phyloP scores from a whole-genome alignment of 2,329 filamentous ascomycete genomes.

The Apiospora marii region DNA sequence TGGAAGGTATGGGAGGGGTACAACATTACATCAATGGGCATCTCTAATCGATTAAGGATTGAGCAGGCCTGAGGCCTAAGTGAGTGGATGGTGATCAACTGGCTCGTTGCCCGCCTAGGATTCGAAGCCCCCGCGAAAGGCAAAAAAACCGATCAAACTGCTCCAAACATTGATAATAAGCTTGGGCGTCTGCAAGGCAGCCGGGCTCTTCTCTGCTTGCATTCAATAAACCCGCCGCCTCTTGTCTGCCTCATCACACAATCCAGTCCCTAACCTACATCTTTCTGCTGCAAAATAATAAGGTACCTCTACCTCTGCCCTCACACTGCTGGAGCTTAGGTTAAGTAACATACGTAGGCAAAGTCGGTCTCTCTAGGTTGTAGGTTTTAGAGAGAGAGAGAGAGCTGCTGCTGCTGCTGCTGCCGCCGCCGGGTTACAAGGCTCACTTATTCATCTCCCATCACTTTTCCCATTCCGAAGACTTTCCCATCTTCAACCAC shows the following conservation, averaged over 20 bases:
- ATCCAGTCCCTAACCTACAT: slow-evolving; percentile 2
- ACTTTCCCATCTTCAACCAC: slow-evolving; percentile 18
- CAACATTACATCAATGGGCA: background rate
- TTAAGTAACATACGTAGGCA: background rate
- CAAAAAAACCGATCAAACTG: slow-evolving; percentile 14
- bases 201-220: slow-evolving; percentile 1
- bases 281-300: background rate
- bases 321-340: background rate
- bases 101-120: background rate
- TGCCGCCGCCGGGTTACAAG: background rate
- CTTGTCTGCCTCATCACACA: slow-evolving; percentile 9
- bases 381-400: background rate
- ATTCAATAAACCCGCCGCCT: background rate
- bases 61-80: background rate
- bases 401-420: no score
- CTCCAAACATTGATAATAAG: slow-evolving; percentile 6
- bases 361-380: background rate
- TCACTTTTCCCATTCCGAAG: slow-evolving; percentile 17
- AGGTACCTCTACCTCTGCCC: background rate
- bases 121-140: slow-evolving; percentile 18
- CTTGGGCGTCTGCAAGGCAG: slow-evolving; percentile 13
- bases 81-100: background rate
- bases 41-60: slow-evolving; percentile 9
- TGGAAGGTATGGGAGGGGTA: background rate
- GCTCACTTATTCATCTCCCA: slow-evolving; percentile 4